Base-by-base conservation (phyloP, 345 rosid species). In the Firmiana major region DNA sequence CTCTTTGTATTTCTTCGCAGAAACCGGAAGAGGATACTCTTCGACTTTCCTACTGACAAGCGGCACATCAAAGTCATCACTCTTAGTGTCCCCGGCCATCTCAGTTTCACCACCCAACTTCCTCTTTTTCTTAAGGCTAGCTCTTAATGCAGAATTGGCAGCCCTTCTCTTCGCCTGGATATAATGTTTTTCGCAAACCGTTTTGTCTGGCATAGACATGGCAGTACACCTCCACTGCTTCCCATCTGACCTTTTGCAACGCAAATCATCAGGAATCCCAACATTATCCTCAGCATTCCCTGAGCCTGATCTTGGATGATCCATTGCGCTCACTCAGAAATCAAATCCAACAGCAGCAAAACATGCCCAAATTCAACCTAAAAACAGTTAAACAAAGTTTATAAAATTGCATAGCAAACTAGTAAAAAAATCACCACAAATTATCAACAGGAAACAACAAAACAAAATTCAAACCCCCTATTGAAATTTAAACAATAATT, bases 191-290 rank as follows among this genome's bases (percentile, higher is more conserved):
- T 97, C 98, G 9, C 99, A 97, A 1, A 97, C 99, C 0, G 99
- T 94, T 84, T 97, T 97, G 78, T 96, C 99, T 0, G 97, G 97
- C 98, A 96, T 96, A 68, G 97, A 93, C 93, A 83, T 87, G 70
- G 99, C 97, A 73, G 98, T 96, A 84, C 99, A 96, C 84, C 98
- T 89, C 99, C 98, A 96, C 63, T 96, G 99, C 71, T 96, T 96
- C 78, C 99, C 98, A 75, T 96, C 97, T 0, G 98, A 96, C 84
- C 98, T 94, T 91, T 96, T 96, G 85, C 99, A 96, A 42, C 97
- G 94, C 86, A 90, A 77, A 83, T 93, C 99, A 79, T 93, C 99
- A 0, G 97, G 98, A 79, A 89, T 85, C 77, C 91, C 95, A 64
- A 77, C 84, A 79, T 81, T 87, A 16, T 92, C 97, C 75, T 92